phyloP scores from a whole-genome alignment of 345 rosid genomes.

The Salix arbutifolia region DNA sequence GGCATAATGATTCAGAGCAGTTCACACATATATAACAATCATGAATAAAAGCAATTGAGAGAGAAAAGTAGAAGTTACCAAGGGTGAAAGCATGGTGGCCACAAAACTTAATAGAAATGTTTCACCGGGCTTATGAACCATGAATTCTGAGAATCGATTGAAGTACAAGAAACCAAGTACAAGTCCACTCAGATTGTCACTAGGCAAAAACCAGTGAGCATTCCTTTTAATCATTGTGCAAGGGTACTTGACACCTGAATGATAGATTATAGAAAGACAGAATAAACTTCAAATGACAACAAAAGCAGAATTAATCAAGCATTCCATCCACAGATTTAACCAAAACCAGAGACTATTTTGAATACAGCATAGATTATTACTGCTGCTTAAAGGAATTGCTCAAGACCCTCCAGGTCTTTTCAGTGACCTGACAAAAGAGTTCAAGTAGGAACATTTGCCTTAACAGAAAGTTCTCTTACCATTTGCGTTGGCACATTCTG shows the following conservation, averaged over 20 bases:
- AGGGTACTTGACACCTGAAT: slow-evolving; percentile 27
- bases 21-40: neutral
- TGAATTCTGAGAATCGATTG: slow-evolving; percentile 32
- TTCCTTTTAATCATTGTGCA: slow-evolving; percentile 36
- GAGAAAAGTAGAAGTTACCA: slow-evolving; percentile 17
- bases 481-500: slow-evolving; percentile 34
- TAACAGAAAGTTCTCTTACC: slow-evolving; percentile 12
- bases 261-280: neutral
- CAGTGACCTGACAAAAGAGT: neutral
- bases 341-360: neutral
- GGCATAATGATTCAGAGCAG: neutral
- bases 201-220: slow-evolving; percentile 27
- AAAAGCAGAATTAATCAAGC: too few species aligned
- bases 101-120: slow-evolving; percentile 16
- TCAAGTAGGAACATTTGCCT: neutral
- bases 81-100: slow-evolving; percentile 30
- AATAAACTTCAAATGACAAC: neutral
- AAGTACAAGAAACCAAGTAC: slow-evolving; percentile 18
- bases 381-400: neutral
- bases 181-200: neutral
- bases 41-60: neutral
- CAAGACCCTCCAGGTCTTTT: neutral
- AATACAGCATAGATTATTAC: neutral
- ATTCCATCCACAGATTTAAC: neutral
- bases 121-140: slow-evolving; percentile 42